Evolutionary conservation across 2,329 filamentous ascomycete genomes (phyloP), one percentile per base, ranked within the genome.

Genomic region (Penicillium janthinellum): DNA sequence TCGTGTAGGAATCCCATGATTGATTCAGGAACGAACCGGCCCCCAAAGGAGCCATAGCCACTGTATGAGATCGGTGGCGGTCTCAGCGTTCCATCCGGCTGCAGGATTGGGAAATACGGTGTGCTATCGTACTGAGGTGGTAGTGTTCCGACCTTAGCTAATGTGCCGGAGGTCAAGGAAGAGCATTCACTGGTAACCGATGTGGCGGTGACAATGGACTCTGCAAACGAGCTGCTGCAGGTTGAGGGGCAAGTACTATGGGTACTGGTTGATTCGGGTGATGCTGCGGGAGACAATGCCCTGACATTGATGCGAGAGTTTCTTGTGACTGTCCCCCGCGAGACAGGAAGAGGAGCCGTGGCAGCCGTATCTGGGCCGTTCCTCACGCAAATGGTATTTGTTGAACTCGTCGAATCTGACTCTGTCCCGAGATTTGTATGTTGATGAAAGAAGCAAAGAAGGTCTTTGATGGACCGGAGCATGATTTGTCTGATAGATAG

Each of bases 1-100:
- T 67, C 64, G 49, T 63, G 58, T 6, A 71, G 60, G 54, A 69
- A 66, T 17, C 62, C 64, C 59, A 71, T 69, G 38, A 71, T 67
- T 1, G 69, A 66, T 66, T 71, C 70, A 45, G 69, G 65, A 28
- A 64, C 68, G 39, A 70, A 71, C 57, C 64, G 65, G 58, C 70
- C 70, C 42, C 70, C 70, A 37, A 65, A 71, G 14, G 58, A 42
- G 35, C 69, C 70, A 55, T 70, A 71, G 31, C 64, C 67, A 54
- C 62, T 55, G 15, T 64, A 69, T 57, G 60, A 63, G 28, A 69
- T 58, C 37, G 54, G 64, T 47, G 67, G 67, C 45, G 67, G 63
- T 44, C 39, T 63, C 22, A 68, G 58, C 28, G 52, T 61, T 15
- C 66, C 64, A 61, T 69, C 61, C 57, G 35, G 15, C 56, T 68